Evolutionary conservation across 2,329 filamentous ascomycete species (phyloP).

Genomic region (Pyricularia grisea): DNA sequence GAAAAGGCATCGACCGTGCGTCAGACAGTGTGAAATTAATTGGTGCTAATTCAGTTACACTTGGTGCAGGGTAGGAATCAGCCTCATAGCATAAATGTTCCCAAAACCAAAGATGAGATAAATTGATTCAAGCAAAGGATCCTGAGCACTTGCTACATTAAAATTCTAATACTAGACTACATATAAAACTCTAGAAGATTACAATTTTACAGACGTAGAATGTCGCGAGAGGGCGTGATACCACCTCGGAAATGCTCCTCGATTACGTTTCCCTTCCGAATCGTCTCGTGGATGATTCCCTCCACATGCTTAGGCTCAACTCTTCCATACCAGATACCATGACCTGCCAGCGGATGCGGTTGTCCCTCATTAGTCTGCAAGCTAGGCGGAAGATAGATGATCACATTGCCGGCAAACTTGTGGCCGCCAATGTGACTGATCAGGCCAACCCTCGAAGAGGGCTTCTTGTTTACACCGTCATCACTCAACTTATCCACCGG

Average conservation of each 20-base stretch:
- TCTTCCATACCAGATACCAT: conserved; percentile 74
- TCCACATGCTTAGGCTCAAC: conserved; percentile 69
- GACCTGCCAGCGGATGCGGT: conserved; percentile 54
- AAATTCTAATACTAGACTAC: background rate
- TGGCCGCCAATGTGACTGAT: conserved; percentile 79
- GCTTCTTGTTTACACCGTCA: conserved; percentile 9
- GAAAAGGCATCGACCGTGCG: background rate
- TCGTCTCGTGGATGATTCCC: conserved; percentile 63
- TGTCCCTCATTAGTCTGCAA: conserved; percentile 27
- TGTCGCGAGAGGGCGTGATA: conserved; percentile 44
- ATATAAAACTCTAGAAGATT: background rate
- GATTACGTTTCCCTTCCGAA: conserved; percentile 58
- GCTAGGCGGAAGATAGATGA: conserved; percentile 63
- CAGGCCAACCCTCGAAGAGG: conserved; percentile 51
- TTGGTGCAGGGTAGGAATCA: background rate
- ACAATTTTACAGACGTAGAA: conserved; percentile 16
- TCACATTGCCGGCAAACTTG: conserved; percentile 79
- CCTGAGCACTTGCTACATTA: background rate
- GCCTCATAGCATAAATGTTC: background rate
- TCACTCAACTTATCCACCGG: conserved; percentile 21
- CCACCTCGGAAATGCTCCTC: conserved; percentile 64
- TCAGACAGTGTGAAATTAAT: background rate
- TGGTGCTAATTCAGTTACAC: background rate
- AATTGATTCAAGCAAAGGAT: background rate
- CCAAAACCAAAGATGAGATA: background rate